Conservation (phyloP, 257 asterid genomes). For the Ajuga chamaepitys region DNA sequence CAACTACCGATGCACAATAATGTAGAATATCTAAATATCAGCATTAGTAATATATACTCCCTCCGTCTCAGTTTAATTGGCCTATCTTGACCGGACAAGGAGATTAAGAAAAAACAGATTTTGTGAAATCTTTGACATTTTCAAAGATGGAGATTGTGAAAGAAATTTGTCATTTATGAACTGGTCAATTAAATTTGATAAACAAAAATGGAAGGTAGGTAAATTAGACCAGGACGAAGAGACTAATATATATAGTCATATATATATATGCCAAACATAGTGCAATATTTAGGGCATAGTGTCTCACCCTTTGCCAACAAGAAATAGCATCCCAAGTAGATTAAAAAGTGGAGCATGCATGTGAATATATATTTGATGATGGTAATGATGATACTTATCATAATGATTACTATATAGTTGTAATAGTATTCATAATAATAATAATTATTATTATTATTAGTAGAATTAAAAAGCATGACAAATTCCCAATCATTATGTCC, state of each 20-base stretch:
- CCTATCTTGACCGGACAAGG: too few relatives aligned
- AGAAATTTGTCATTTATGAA: too few relatives aligned
- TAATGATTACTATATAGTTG: conserved; percentile 25
- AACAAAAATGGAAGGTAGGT: too few relatives aligned
- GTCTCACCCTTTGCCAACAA: conserved; percentile 21
- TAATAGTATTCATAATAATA: conserved; percentile 6
- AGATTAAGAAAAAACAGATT: too few relatives aligned
- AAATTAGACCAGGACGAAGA: too few relatives aligned
- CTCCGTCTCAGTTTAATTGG: too few relatives aligned
- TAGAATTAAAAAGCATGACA: conserved; percentile 30
- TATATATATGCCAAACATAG: conserved; percentile 6
- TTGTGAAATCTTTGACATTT: too few relatives aligned
- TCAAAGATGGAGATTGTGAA: too few relatives aligned
- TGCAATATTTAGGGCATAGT: conserved; percentile 18
- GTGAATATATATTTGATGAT: conserved; percentile 41
- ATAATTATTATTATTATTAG: too few relatives aligned
- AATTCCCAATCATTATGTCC: conserved; percentile 29
- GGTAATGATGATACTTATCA: conserved; percentile 29
- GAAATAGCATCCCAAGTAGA: conserved; percentile 37
- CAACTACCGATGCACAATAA: neutral
- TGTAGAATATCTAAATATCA: neutral
- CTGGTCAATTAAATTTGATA: too few relatives aligned
- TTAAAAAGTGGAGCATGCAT: conserved; percentile 33
- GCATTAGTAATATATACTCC: too few relatives aligned
- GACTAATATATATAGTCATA: too few relatives aligned